Conservation (phyloP, 805 yeast species). For the Candida caryicola region DNA sequence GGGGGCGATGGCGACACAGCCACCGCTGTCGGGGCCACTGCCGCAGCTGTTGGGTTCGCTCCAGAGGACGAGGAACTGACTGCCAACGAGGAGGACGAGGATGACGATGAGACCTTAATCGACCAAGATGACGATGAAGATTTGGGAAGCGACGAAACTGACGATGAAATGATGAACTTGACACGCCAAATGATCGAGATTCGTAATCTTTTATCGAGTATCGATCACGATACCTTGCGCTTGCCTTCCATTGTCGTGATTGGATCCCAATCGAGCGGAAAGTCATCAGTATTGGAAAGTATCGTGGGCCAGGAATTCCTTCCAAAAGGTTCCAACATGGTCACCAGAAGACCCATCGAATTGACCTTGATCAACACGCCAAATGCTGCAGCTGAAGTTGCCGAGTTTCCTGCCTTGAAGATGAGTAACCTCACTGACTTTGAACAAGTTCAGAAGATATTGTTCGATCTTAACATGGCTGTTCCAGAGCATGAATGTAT, state of each 20-base stretch:
- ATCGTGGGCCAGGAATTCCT: slow-evolving; percentile 97
- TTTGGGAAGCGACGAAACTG: slow-evolving; percentile 51
- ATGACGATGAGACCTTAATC: slow-evolving; percentile 48
- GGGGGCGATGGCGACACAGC: slow-evolving; percentile 30
- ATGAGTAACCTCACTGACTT: slow-evolving; percentile 83
- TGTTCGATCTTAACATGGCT: slow-evolving; percentile 86
- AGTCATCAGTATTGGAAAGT: slow-evolving; percentile 91
- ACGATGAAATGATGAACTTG: slow-evolving; percentile 79
- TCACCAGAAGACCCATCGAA: slow-evolving; percentile 95
- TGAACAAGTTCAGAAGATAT: slow-evolving; percentile 79
- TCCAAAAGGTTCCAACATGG: slow-evolving; percentile 98
- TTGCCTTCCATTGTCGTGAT: slow-evolving; percentile 94
- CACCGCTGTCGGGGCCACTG: slow-evolving; percentile 48
- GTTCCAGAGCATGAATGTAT: slow-evolving; percentile 85
- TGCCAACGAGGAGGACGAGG: slow-evolving; percentile 34
- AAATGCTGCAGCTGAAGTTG: slow-evolving; percentile 73
- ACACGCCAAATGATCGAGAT: slow-evolving; percentile 98
- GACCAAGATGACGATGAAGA: slow-evolving; percentile 46
- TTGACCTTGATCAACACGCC: slow-evolving; percentile 87
- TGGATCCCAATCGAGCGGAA: slow-evolving; percentile 97
- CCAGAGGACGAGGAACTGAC: slow-evolving; percentile 21
- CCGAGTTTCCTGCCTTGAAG: slow-evolving; percentile 90
- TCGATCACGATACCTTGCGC: slow-evolving; percentile 76
- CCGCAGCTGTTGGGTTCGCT: slow-evolving; percentile 50
- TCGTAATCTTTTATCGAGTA: slow-evolving; percentile 68